A percentile compares a stretch with the other conserved stretches of the same genome.
phyloP scores from a whole-genome alignment of 1,284 basidiomycete genomes.

The Hypsizygus ulmarius region DNA sequence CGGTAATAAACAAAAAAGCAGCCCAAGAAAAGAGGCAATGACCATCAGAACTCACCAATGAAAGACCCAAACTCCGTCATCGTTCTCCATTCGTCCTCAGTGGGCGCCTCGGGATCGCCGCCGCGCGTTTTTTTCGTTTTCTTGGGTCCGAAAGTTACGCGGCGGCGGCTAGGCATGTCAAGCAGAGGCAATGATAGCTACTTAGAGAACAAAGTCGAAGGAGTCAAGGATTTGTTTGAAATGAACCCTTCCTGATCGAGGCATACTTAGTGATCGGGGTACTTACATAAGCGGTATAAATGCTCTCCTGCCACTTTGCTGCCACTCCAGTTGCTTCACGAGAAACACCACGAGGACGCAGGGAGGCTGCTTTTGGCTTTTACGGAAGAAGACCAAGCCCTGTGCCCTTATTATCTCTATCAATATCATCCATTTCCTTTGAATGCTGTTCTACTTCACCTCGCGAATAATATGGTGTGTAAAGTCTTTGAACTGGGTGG shows the following conservation, averaged over 20 bases:
- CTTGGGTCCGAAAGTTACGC: background rate
- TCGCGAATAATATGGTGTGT: slow-evolving; percentile 41
- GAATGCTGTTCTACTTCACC: slow-evolving; percentile 53
- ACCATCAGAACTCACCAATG: slow-evolving; percentile 15
- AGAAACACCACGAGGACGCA: slow-evolving; percentile 12
- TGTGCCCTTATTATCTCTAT: background rate
- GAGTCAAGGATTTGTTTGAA: background rate
- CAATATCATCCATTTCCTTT: background rate
- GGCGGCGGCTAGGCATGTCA: slow-evolving; percentile 9
- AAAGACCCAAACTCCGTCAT: slow-evolving; percentile 18
- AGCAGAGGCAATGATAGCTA: no score
- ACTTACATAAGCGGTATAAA: background rate
- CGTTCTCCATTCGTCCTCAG: slow-evolving; percentile 15
- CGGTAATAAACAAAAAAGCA: background rate
- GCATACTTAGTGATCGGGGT: background rate
- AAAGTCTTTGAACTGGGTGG: background rate
- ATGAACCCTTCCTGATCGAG: background rate
- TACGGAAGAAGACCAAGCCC: no score
- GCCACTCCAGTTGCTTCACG: no score
- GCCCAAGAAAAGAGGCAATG: background rate
- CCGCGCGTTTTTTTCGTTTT: slow-evolving; percentile 9
- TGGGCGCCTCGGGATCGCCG: slow-evolving; percentile 16
- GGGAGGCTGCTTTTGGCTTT: slow-evolving; percentile 1
- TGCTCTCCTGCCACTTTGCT: background rate
- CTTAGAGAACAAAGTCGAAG: no score